These are phyloP conservation scores for Saturnispora saitoi DNA, from an alignment of 805 yeast species.

Conservation along the genomic window DNA sequence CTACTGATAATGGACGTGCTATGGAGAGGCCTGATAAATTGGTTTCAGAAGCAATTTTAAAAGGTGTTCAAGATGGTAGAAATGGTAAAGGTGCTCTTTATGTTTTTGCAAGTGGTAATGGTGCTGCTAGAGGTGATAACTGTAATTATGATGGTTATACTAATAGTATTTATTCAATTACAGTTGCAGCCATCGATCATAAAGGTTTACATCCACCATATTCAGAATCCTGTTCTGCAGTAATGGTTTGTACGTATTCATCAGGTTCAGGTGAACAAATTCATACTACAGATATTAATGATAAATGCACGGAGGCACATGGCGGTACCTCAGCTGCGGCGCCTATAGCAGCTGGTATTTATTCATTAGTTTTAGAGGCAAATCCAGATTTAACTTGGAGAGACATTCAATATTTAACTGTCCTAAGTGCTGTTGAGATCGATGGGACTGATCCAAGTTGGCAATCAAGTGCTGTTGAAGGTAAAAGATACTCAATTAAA, in stretches of 20 bases:
- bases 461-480: conserved; percentile 58
- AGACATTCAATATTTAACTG: conserved; percentile 80
- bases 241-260: conserved; percentile 85
- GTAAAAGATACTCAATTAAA: conserved; percentile 67
- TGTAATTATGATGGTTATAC: conserved; percentile 98
- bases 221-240: conserved; percentile 91
- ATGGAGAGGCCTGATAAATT: conserved; percentile 77
- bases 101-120: conserved; percentile 96
- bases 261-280: conserved; percentile 87
- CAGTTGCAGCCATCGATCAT: conserved; percentile 89
- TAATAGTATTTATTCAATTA: conserved; percentile 87
- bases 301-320: conserved; percentile 62
- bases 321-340: conserved; percentile 99
- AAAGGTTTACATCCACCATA: conserved; percentile 81
- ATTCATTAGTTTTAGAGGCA: conserved; percentile 70
- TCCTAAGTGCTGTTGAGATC: conserved; percentile 61
- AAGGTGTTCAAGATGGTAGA: conserved; percentile 79
- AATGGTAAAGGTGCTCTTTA: conserved; percentile 74
- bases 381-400: conserved; percentile 92
- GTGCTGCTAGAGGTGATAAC: conserved; percentile 73
- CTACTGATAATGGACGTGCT: conserved; percentile 82
- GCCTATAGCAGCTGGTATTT: conserved; percentile 95
- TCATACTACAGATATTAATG: conserved; percentile 74
- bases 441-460: conserved; percentile 61
- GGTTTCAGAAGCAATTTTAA: conserved; percentile 75